phyloP scores from a whole-genome alignment of 164 flowering plant species.

The Nymphaea thermarum region DNA sequence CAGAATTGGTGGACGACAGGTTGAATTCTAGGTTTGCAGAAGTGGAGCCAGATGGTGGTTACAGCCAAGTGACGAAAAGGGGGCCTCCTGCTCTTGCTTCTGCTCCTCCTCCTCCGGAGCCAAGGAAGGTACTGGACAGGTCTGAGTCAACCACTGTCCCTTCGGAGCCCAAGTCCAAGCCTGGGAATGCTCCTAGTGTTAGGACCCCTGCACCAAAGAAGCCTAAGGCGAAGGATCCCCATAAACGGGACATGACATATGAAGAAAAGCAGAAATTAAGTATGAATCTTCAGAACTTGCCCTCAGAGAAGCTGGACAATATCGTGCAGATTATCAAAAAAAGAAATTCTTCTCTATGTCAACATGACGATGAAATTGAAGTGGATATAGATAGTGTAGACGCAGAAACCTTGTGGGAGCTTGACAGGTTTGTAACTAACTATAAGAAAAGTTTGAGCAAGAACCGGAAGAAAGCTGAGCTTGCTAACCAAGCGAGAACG shows the following conservation, averaged over 20 bases:
- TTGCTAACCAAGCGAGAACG: slow-evolving; percentile 25
- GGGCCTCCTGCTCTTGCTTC: neutral
- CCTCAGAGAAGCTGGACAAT: slow-evolving; percentile 65
- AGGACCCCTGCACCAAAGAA: slow-evolving; percentile 40
- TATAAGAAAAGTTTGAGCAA: slow-evolving; percentile 57
- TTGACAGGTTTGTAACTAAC: slow-evolving; percentile 64
- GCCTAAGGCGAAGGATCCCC: slow-evolving; percentile 45
- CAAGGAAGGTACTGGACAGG: slow-evolving; percentile 26
- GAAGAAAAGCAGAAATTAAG: slow-evolving; percentile 84
- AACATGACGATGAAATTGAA: slow-evolving; percentile 81
- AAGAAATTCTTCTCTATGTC: slow-evolving; percentile 50
- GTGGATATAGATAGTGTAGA: slow-evolving; percentile 83
- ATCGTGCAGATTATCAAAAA: slow-evolving; percentile 76
- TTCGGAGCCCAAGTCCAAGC: slow-evolving; percentile 19
- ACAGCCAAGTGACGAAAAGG: slow-evolving; percentile 25
- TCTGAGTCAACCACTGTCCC: slow-evolving; percentile 25
- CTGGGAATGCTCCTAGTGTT: slow-evolving; percentile 13
- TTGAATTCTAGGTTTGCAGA: slow-evolving; percentile 13
- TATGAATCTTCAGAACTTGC: slow-evolving; percentile 50
- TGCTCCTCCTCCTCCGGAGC: slow-evolving; percentile 13
- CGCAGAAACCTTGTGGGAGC: slow-evolving; percentile 85
- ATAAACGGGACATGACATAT: slow-evolving; percentile 66
- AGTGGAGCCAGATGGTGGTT: slow-evolving; percentile 10
- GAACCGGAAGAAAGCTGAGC: slow-evolving; percentile 44
- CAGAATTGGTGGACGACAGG: slow-evolving; percentile 10